Base-by-base conservation (phyloP, 176 grass and related monocot species). In the Coix lacrymajobi region DNA sequence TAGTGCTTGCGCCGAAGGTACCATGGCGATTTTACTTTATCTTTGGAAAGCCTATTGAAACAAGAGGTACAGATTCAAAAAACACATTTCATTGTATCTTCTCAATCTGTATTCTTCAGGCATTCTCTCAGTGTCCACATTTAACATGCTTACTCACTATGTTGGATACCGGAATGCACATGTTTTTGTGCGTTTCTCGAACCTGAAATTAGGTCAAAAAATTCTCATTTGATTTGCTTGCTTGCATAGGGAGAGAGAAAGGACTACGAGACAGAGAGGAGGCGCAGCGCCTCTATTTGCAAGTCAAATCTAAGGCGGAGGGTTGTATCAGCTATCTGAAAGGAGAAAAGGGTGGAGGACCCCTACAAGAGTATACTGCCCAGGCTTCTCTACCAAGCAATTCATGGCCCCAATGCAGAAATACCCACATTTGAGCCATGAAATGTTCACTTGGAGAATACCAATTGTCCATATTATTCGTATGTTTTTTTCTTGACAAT, bases 1-100 rank as follows among this genome's bases (percentile, higher is more conserved):
- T 91, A 66, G 29, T 89, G 65, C 4, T 90, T 28, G 40, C 79
- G 0, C 96, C 96, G 6, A 98, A 92, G 60, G 62, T 95, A 64
- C 96, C 96, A 40, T 92, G 96, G 15, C 84, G 96, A 39, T 83
- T 98, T 73, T 98, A 95, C 76, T 93, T 90, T 77, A 2, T 90
- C 45, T 98, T 98, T 40, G 96, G 96, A 37, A 93, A 95, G 36
- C 96, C 93, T 40, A 92, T 98, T 76, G 66, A 92, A 80, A 98
- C 93, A 82, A 93, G 68, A 92, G 96, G 96, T 95, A 85, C 13
- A 15, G 12, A 20, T 60, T 13, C 39, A 65, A 24, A 2, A 78
- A 48, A n/a, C n/a, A n/a, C 17, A 15, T 6, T 1, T 22, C 4
- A 7, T 33, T 19, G 30, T 29, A 25, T 20, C 3, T 13, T 26